Conservation (phyloP, 371 early-diverging fungal genomes). For the Mortierella sp. region DNA sequence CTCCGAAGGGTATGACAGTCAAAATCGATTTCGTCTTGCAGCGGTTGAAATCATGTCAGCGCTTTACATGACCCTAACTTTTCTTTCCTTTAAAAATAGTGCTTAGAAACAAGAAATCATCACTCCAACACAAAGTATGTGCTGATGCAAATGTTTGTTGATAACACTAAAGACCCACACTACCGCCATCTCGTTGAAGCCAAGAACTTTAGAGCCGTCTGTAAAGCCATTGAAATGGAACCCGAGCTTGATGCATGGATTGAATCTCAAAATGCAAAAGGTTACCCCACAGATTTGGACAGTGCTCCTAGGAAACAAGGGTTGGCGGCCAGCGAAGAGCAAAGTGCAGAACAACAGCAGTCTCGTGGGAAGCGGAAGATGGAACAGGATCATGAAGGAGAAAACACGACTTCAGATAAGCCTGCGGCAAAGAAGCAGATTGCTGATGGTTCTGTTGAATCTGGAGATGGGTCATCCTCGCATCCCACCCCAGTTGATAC, state of each 20-base stretch:
- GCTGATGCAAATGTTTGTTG: slow-evolving; percentile 84
- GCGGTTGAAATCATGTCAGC: no score
- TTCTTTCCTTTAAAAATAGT: slow-evolving; percentile 41
- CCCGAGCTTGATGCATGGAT: slow-evolving; percentile 42
- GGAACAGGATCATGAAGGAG: slow-evolving; percentile 8
- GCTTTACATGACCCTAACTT: not conserved
- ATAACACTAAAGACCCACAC: slow-evolving; percentile 62
- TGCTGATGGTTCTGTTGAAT: not conserved
- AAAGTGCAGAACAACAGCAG: slow-evolving; percentile 1
- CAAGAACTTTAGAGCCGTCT: slow-evolving; percentile 66
- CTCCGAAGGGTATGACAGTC: slow-evolving; percentile 67
- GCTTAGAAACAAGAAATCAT: slow-evolving; percentile 69
- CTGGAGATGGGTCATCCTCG: slow-evolving; percentile 16
- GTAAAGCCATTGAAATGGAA: slow-evolving; percentile 49
- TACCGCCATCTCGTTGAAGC: slow-evolving; percentile 64
- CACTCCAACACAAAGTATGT: slow-evolving; percentile 92
- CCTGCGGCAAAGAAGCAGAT: slow-evolving; percentile 30
- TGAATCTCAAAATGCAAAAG: slow-evolving; percentile 29
- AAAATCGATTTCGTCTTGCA: not conserved
- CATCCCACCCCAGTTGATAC: slow-evolving; percentile 38
- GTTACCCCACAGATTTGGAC: slow-evolving; percentile 41
- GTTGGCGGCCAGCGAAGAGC: not conserved
- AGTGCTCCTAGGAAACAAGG: slow-evolving; percentile 16
- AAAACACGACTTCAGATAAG: not conserved
- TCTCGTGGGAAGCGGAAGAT: slow-evolving; percentile 37